Evolutionary conservation across 306 rosid genomes (phyloP).

Genomic region (Casuarina cunninghamiana): DNA sequence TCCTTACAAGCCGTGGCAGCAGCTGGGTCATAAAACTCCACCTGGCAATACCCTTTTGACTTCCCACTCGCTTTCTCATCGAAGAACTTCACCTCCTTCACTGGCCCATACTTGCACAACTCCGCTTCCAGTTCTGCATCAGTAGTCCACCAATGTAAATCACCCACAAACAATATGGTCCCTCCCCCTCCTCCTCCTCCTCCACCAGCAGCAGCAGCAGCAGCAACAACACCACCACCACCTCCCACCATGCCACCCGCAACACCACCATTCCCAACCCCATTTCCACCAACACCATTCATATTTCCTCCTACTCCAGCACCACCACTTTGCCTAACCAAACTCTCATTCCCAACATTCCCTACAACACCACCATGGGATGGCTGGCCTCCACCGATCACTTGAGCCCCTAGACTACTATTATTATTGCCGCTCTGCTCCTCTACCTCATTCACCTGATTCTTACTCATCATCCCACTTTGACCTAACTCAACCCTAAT

Average conservation of each 20-base stretch:
- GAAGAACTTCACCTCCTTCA: conserved; percentile 88
- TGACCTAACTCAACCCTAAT: conserved; percentile 85
- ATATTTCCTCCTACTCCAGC: conserved; percentile 32
- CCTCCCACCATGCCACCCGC: conserved; percentile 31
- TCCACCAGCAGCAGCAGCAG: conserved; percentile 22
- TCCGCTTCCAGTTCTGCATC: conserved; percentile 88
- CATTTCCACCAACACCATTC: conserved; percentile 43
- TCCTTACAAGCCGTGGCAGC: conserved; percentile 85
- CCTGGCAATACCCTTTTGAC: conserved; percentile 97
- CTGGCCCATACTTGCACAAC: conserved; percentile 77
- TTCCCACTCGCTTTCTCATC: conserved; percentile 99
- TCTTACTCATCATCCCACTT: conserved; percentile 37
- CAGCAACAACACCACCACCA: conserved; percentile 30
- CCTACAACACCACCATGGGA: conserved; percentile 44
- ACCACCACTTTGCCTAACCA: conserved; percentile 59
- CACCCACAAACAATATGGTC: conserved; percentile 86
- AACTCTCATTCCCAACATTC: conserved; percentile 50
- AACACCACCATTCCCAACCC: conserved; percentile 43
- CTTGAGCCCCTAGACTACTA: conserved; percentile 46
- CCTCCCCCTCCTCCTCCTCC: conserved; percentile 55
- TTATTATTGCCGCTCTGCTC: conserved; percentile 45
- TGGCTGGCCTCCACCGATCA: conserved; percentile 44
- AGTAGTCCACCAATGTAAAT: conserved; percentile 99
- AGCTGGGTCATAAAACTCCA: conserved; percentile 72
- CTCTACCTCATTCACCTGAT: conserved; percentile 47